These are phyloP conservation scores for Cyberlindnera xylosilytica DNA, from an alignment of 805 yeast genomes.

Conservation along the genomic window DNA sequence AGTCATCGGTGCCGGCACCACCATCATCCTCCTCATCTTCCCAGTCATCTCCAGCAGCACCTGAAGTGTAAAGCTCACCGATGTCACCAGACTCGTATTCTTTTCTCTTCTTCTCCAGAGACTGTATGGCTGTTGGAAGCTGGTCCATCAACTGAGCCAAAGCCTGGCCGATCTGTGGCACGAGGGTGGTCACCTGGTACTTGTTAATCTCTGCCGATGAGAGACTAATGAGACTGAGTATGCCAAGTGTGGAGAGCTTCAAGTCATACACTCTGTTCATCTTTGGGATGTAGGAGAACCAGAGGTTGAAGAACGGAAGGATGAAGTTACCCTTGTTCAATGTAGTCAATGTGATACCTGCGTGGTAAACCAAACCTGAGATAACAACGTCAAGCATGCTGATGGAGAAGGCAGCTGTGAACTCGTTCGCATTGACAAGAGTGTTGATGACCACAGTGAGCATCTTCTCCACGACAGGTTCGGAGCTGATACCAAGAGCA, in stretches of 20 bases:
- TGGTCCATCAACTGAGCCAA: slow-evolving; percentile 51
- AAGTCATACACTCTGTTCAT: slow-evolving; percentile 76
- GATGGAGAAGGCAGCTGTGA: slow-evolving; percentile 37
- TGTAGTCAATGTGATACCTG: slow-evolving; percentile 47
- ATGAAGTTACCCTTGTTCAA: slow-evolving; percentile 45
- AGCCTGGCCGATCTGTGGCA: slow-evolving; percentile 49
- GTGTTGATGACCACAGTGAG: slow-evolving; percentile 42
- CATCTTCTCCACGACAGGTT: slow-evolving; percentile 39
- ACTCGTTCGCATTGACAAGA: slow-evolving; percentile 28
- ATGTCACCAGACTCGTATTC: slow-evolving; percentile 31
- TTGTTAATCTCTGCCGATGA: slow-evolving; percentile 29
- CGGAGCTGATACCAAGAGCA: slow-evolving; percentile 45
- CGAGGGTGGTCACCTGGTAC: slow-evolving; percentile 34
- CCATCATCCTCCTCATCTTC: slow-evolving; percentile 26
- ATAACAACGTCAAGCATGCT: slow-evolving; percentile 58
- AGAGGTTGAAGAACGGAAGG: slow-evolving; percentile 51
- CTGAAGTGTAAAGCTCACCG: slow-evolving; percentile 30
- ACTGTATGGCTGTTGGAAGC: slow-evolving; percentile 69
- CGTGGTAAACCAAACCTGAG: slow-evolving; percentile 60
- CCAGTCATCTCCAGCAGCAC: slow-evolving; percentile 25
- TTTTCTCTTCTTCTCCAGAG: slow-evolving; percentile 59
- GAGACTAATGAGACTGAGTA: slow-evolving; percentile 44
- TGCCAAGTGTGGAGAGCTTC: slow-evolving; percentile 69
- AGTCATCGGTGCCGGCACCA: slow-evolving; percentile 38
- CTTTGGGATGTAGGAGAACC: slow-evolving; percentile 57